Base-by-base conservation (phyloP, 2,329 filamentous ascomycete genomes). In the Magnaporthiopsis incrustans region DNA sequence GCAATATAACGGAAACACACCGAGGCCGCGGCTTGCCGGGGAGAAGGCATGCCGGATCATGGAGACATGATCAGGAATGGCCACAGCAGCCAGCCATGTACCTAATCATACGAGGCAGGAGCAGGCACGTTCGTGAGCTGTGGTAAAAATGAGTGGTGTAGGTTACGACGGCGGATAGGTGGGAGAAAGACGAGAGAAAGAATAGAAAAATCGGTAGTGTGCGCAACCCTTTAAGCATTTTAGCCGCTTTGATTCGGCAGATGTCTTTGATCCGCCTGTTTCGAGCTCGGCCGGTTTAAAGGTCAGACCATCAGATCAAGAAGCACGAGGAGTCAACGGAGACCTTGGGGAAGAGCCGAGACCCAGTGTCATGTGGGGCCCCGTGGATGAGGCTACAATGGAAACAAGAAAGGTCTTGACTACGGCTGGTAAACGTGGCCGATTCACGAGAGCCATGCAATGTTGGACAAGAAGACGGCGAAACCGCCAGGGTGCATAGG, bases 191-290 rank as follows among this genome's bases (percentile, higher is more conserved):
- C 57, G 57, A 58, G 4, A 10, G 57, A 18, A 58, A 25, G 8
- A 30, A n/a, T 1, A 18, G 57, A 58, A 30, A 15, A 27, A 30
- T 10, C 11, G 26, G 57, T 12, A 58, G 26, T 22, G 57, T 58
- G 22, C 18, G 26, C 26, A 32, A 27, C 25, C 12, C 14, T 18
- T 30, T 27, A 5, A 15, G 22, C 44, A 14, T 33, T 63, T 63
- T 63, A 59, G 56, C 57, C 62, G 62, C 57, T 59, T 63, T 63
- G 57, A 59, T 59, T 63, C n/a, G 32, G 57, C 57, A 56, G 62
- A 58, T 32, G 44, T 27, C 56, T 25, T 50, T 33, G 56, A 63
- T 58, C 57, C 62, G 44, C 22, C 44, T 25, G 15, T 11, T 53
- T 3, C 15, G 38, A 18, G 14, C 38, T 18, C 38, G 15, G 18